Evolutionary conservation across 192 early-diverging fungal genomes (phyloP).

Genomic region (Podila epigama): DNA sequence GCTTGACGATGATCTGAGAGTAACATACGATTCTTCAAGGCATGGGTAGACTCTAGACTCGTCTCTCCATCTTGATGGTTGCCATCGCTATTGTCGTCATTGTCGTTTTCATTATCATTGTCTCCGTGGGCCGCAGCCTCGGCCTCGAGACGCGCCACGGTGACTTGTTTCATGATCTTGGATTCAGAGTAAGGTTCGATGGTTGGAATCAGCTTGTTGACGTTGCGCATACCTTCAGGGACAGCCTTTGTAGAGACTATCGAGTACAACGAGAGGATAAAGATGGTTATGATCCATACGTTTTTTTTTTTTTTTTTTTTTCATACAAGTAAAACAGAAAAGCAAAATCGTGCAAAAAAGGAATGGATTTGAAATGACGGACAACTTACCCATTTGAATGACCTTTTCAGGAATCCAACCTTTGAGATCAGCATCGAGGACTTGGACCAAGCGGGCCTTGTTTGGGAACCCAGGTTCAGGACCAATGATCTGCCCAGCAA

Average conservation of each 20-base stretch:
- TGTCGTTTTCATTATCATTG: not conserved
- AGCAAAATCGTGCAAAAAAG: not conserved
- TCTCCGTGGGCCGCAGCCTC: not conserved
- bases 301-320: not conserved
- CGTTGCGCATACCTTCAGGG: slow-evolving; percentile 28
- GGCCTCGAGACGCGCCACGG: not conserved
- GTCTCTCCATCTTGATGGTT: not conserved
- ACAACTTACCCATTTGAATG: slow-evolving; percentile 43
- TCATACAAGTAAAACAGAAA: not conserved
- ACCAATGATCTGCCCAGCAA: slow-evolving; percentile 39
- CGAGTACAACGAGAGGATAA: not conserved
- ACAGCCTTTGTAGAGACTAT: slow-evolving; percentile 42
- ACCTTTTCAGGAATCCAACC: slow-evolving; percentile 50
- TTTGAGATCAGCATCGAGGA: slow-evolving; percentile 47
- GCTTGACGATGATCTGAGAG: not conserved
- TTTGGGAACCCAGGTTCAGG: slow-evolving; percentile 13
- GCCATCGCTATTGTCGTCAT: not conserved
- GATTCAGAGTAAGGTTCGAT: slow-evolving; percentile 14
- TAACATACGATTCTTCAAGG: not conserved
- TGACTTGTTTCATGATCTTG: slow-evolving; percentile 10
- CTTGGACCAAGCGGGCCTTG: slow-evolving; percentile 15
- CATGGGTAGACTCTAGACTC: no score
- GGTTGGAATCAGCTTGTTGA: slow-evolving; percentile 28
- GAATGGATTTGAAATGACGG: not conserved
- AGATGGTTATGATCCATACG: not conserved